Evolutionary conservation across 2,329 filamentous ascomycete species (phyloP), one percentile per base, ranked within the genome.

Genomic region (Apiospora arundinis): DNA sequence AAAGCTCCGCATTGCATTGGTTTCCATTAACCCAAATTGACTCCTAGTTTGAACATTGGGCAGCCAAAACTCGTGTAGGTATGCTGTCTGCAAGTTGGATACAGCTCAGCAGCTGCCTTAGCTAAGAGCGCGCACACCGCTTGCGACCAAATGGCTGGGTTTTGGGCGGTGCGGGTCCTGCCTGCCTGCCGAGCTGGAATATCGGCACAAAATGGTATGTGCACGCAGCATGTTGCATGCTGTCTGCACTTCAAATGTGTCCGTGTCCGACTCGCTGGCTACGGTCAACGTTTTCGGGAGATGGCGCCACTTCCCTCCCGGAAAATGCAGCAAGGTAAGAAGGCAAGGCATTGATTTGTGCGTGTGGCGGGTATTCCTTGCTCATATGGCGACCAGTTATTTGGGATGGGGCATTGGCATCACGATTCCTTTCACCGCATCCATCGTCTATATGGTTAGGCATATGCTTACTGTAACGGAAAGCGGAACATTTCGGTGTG

Each of bases 131-230:
- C 18, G 32, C 18, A 63, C 56, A 63, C 56, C 56, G 56, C 56
- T 11, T 63, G 56, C 12, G 49, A 18, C 49, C 25, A 0, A 56
- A 14, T n/a, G 21, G 52, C 16, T 60, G 49, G 25, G 25, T 28
- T 18, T 28, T 7, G 16, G 28, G 25, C 32, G 25, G 21, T 37
- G 52, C 25, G 52, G 52, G 52, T 37, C 56, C 32, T 40, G 56
- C 56, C 56, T 6, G 40, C 56, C 32, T 40, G 56, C 56, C 56
- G 16, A 63, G 56, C n/a, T 63, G 56, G 56, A 63, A 63, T n/a
- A n/a, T 4, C 56, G 56, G 56, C 56, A 63, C 56, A 63, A 6
- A 63, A 28, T 63, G 56, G 56, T 25, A 56, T 56, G 25, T 32
- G 52, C 56, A 63, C 5, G 18, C 18, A n/a, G 45, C 45, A 48